Conservation (phyloP, 148 eudicot species). For the Vaccinium macrocarpon region DNA sequence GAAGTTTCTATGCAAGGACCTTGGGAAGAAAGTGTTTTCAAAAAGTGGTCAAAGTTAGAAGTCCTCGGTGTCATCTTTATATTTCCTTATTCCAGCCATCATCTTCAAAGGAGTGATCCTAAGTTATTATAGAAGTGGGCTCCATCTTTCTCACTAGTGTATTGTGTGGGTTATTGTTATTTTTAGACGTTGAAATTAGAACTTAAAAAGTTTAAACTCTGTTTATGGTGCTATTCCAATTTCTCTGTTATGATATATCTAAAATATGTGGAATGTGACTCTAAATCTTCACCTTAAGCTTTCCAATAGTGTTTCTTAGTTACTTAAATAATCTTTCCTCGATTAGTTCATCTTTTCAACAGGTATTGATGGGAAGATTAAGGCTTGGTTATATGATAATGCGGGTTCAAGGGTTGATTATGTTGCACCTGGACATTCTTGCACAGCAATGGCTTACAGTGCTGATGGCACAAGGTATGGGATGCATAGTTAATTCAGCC, state of each 20-base stretch:
- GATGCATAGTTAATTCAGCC: not conserved
- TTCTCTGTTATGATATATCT: not conserved
- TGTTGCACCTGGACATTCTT: slow-evolving; percentile 71
- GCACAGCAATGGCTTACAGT: slow-evolving; percentile 59
- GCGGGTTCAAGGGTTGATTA: slow-evolving; percentile 55
- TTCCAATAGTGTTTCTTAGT: not conserved
- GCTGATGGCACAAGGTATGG: slow-evolving; percentile 66
- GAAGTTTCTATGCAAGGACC: too few species aligned
- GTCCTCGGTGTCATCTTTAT: not conserved
- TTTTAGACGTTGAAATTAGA: not conserved
- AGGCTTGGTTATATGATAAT: slow-evolving; percentile 73
- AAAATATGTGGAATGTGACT: not conserved
- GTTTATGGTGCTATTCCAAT: not conserved
- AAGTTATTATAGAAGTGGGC: not conserved
- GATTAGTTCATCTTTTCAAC: slow-evolving; percentile 66
- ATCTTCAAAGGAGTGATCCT: not conserved
- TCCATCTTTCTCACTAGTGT: not conserved
- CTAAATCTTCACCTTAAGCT: not conserved
- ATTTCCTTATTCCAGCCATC: not conserved
- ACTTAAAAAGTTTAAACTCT: not conserved
- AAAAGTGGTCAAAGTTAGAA: not conserved
- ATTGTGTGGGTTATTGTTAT: too few species aligned
- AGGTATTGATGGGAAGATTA: slow-evolving; percentile 68
- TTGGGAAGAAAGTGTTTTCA: not conserved
- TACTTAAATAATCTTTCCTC: slow-evolving; percentile 19